Base-by-base conservation (phyloP, 176 grass and related monocot genomes). In the Ampelocalamus luodianensis region DNA sequence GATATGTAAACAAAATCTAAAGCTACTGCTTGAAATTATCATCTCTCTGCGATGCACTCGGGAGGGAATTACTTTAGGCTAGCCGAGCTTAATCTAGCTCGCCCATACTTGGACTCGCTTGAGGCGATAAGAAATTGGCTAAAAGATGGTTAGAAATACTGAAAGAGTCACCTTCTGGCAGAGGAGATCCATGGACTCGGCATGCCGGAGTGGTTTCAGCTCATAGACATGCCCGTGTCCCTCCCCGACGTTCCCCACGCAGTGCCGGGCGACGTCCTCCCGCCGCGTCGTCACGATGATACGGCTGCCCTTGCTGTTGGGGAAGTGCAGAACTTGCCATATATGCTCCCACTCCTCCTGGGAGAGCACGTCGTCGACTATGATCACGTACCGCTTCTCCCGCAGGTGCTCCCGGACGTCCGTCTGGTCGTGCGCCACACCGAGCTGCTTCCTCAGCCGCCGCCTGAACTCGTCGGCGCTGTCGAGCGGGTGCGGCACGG, bases 231-330 rank as follows among this genome's bases (percentile, higher is more conserved):
- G 24, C 3, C 8, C 20, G 10, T 76, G 27, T 29, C 11, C 58
- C 29, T 39, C 58, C 3, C 15, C 1, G 17, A 40, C 39, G 8
- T 27, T 51, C 10, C 45, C 53, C 1, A 65, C 55, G 65, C 86
- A 91, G 46, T 44, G 37, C 20, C 10, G 16, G 0, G 86, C 82
- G 5, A 91, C 86, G 22, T 84, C 78, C 7, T 78, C 56, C 2
- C 53, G 29, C 15, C 64, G 71, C 15, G 89, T 91, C 0, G 85
- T 91, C 24, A 88, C 81, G 17, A 91, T 62, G 71, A 91, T 46
- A 0, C 64, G 62, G 77, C 81, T 72, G 22, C 70, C 89, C 14
- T 49, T 10, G 8, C 1, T 5, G 50, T 9, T 59, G 24, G 20
- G 13, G 39, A 49, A 43, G 38, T 20, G 40, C 4, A 88, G 68